phyloP scores from a whole-genome alignment of 352 stramenopile genomes.

The Phytophthora pistaciae region DNA sequence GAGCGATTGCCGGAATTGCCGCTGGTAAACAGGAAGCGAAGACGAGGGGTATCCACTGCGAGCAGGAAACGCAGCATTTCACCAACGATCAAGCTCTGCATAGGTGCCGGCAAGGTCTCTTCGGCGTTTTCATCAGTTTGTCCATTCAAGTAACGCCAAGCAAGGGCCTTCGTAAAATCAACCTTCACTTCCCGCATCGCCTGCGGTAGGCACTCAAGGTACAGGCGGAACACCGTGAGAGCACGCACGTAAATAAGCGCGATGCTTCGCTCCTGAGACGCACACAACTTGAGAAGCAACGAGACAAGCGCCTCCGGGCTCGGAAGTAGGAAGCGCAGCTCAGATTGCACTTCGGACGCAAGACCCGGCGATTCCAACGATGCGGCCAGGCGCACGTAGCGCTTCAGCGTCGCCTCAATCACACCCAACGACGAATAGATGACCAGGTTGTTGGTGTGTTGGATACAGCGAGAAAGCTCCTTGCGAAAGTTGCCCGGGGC shows the following conservation, averaged over 20 bases:
- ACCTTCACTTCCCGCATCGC: conserved; percentile 86
- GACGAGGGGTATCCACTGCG: conserved; percentile 58
- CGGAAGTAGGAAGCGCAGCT: conserved; percentile 76
- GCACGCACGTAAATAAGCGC: conserved; percentile 80
- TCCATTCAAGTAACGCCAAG: conserved; percentile 60
- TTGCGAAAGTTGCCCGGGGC: conserved; percentile 78
- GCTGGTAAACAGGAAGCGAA: conserved; percentile 61
- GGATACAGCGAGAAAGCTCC: conserved; percentile 82
- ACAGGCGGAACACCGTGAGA: conserved; percentile 79
- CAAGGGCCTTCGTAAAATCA: conserved; percentile 86
- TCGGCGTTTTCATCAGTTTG: background rate
- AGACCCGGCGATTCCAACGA: conserved; percentile 28
- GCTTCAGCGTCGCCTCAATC: conserved; percentile 65
- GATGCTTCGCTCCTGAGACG: conserved; percentile 39
- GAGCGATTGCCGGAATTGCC: conserved; percentile 35
- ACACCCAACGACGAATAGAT: conserved; percentile 80
- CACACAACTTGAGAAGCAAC: conserved; percentile 81
- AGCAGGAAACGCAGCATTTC: conserved; percentile 81
- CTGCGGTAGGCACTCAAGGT: conserved; percentile 77
- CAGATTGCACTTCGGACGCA: conserved; percentile 58
- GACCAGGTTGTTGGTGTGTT: conserved; percentile 79
- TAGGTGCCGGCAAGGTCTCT: conserved; percentile 22
- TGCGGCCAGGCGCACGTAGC: conserved; percentile 54
- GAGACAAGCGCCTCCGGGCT: conserved; percentile 84
- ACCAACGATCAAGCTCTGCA: conserved; percentile 68